Evolutionary conservation across 1,284 basidiomycete genomes (phyloP), one percentile per base, ranked within the genome.

Genomic region (Cryptococcus sp.): DNA sequence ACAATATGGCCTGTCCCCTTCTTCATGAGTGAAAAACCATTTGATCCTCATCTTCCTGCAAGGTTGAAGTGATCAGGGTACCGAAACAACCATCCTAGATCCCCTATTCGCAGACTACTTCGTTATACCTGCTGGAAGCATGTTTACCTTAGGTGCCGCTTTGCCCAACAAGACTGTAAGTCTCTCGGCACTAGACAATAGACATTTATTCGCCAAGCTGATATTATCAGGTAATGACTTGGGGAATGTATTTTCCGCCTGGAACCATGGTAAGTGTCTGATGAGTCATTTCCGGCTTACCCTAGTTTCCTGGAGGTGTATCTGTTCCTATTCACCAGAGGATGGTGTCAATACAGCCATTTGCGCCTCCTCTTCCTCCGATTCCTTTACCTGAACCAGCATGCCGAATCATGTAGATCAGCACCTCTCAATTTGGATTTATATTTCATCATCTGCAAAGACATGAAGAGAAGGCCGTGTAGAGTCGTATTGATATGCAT

Each of bases 211-310:
- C 7, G 33, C 53, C 14, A 46, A 46, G 11, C 46, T 51, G 3
- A 48, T 45, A 23, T 23, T 23, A 23, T 23, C 23, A 23, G 23
- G 59, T 63, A 1, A 52, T 70, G 7, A 56, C 63, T 46, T 61
- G 66, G 50, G 66, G 68, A 1, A 59, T 60, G 14, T 70, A 70
- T 49, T 68, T 70, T 45, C 66, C 68, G 1, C 68, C 68, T n/a
- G 68, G 68, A 7, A 65, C 66, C 1, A 70, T 70, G 66, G 67
- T 68, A 31, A 52, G 66, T 11, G n/a, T 33, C 38, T 35, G 33
- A 34, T 10, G 11, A 23, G 30, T 31, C 31, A 35, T 11, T 49
- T n/a, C 35, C 30, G 44, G 30, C 13, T 46, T 23, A 13, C 13
- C 3, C 5, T 44, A 67, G 67, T 67, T 68, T 46, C 65, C 65